phyloP scores from a whole-genome alignment of 257 asterid species.

The Gentiana straminea region DNA sequence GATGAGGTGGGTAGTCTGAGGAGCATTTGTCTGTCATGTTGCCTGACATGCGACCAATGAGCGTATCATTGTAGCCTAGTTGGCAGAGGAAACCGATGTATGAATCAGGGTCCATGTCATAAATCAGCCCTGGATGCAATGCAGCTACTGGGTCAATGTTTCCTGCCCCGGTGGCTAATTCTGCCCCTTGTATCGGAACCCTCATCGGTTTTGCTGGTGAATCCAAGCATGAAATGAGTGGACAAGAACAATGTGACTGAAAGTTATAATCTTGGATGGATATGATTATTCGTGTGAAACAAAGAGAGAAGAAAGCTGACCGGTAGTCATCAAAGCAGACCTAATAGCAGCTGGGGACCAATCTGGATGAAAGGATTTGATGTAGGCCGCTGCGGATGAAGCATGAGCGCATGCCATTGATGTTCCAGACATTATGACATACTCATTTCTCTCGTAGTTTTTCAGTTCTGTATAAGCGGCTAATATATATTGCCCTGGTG shows the following conservation, averaged over 20 bases:
- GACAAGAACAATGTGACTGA: not conserved
- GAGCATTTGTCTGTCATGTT: conserved; percentile 49
- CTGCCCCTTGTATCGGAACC: conserved; percentile 46
- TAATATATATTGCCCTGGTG: conserved; percentile 85
- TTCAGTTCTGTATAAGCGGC: conserved; percentile 70
- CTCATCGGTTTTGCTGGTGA: conserved; percentile 56
- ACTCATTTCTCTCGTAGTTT: conserved; percentile 56
- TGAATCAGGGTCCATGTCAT: conserved; percentile 64
- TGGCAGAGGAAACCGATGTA: conserved; percentile 72
- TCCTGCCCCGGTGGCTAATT: conserved; percentile 86
- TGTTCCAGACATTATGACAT: conserved; percentile 86
- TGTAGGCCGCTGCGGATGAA: conserved; percentile 73
- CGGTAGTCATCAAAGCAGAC: conserved; percentile 89
- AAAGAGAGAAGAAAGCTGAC: conserved; percentile 15
- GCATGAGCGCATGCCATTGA: conserved; percentile 94
- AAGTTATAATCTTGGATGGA: too few species aligned
- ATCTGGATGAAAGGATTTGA: conserved; percentile 64
- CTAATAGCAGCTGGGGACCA: conserved; percentile 91
- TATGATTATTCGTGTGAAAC: too few species aligned
- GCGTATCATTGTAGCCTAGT: conserved; percentile 55
- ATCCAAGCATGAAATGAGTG: too few species aligned
- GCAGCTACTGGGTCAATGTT: conserved; percentile 65
- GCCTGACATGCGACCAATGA: conserved; percentile 27
- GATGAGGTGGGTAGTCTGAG: conserved; percentile 39
- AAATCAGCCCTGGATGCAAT: conserved; percentile 65